These are phyloP conservation scores for Citrullus mucosospermus DNA, from an alignment of 306 rosid species.

Conservation along the genomic window DNA sequence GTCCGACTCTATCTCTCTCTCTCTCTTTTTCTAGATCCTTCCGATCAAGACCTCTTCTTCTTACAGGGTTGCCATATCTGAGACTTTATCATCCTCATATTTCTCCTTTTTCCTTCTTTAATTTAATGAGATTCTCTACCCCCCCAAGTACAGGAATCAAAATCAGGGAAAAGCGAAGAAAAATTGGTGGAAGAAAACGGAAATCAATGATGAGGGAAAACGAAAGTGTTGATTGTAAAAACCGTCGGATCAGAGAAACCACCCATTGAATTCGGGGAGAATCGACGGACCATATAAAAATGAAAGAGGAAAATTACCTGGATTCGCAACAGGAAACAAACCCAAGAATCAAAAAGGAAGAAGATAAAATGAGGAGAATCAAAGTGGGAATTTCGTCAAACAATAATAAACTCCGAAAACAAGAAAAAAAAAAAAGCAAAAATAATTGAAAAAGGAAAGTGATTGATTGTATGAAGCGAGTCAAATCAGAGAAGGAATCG, in stretches of 20 bases:
- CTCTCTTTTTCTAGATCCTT: neutral
- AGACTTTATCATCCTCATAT: slow-evolving; percentile 64
- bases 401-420: too few relatives aligned
- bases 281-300: neutral
- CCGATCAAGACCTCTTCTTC: slow-evolving; percentile 64
- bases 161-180: neutral
- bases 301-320: neutral
- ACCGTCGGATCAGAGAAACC: neutral
- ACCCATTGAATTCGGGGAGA: slow-evolving; percentile 3
- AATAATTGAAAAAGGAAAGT: neutral
- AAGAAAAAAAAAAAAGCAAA: too few relatives aligned
- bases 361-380: neutral
- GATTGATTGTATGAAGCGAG: neutral
- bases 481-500: neutral
- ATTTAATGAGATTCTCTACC: neutral
- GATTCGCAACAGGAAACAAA: neutral
- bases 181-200: neutral
- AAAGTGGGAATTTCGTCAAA: neutral
- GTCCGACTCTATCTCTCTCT: neutral
- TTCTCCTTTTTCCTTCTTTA: neutral
- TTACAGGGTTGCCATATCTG: slow-evolving; percentile 93
- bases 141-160: neutral
- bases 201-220: neutral
- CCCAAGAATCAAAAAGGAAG: neutral
- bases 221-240: neutral